Conservation (phyloP, 805 yeast species). For the Saturnispora zaruensis region DNA sequence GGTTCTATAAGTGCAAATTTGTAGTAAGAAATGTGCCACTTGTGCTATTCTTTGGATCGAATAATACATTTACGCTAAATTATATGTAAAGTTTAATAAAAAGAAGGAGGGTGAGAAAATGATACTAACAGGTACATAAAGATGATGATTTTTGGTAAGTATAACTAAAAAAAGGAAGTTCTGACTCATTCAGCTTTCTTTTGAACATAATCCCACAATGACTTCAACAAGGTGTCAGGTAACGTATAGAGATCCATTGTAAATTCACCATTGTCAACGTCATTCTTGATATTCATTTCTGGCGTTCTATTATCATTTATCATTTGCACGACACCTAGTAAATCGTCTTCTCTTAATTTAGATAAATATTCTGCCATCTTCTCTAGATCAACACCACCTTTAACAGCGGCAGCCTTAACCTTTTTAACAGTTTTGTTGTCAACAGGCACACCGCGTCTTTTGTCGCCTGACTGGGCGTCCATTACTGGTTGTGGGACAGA, state of each 20-base stretch:
- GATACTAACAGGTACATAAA: not conserved
- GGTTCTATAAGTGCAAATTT: not conserved
- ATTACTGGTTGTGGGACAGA: conserved; percentile 48
- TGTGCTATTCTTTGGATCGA: not conserved
- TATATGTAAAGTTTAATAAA: not conserved
- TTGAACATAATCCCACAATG: conserved; percentile 90
- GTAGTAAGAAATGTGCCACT: not conserved
- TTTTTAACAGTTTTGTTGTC: conserved; percentile 41
- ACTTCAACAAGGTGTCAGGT: conserved; percentile 83
- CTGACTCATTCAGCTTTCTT: conserved; percentile 39
- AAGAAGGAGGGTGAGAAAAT: not conserved
- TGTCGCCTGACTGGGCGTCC: conserved; percentile 16
- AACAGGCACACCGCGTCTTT: conserved; percentile 22
- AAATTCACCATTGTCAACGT: conserved; percentile 94
- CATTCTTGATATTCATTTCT: conserved; percentile 93
- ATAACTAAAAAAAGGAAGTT: not conserved
- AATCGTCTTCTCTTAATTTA: conserved; percentile 82
- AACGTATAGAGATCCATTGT: conserved; percentile 91
- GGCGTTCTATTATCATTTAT: conserved; percentile 91
- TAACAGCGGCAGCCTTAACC: conserved; percentile 48
- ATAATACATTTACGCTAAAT: not conserved
- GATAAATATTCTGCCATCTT: conserved; percentile 84
- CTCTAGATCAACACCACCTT: conserved; percentile 80
- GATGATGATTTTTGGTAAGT: not conserved
- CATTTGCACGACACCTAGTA: conserved; percentile 94